These are phyloP conservation scores for Penicillium nordicum DNA, from an alignment of 2,329 filamentous ascomycete species.

Conservation along the genomic window DNA sequence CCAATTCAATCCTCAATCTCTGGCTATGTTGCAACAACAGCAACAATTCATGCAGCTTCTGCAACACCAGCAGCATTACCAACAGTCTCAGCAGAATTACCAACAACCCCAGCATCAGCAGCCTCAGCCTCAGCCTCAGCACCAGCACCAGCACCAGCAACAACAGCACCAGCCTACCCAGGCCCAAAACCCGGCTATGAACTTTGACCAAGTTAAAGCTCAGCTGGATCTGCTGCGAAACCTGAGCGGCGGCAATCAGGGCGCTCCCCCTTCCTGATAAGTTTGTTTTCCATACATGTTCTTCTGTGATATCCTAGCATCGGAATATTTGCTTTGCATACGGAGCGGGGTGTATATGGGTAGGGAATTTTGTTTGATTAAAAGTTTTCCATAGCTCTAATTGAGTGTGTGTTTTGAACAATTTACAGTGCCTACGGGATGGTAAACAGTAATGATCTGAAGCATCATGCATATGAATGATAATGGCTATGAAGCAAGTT, in stretches of 20 bases:
- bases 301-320: conserved; percentile 12
- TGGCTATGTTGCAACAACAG: conserved; percentile 47
- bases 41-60: conserved; percentile 31
- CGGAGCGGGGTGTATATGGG: conserved; percentile 17
- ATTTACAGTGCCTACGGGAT: background rate
- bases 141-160: conserved; percentile 19
- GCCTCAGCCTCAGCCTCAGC: background rate
- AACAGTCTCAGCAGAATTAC: conserved; percentile 27
- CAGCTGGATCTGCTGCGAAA: conserved; percentile 42
- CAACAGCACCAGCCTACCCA: conserved; percentile 22
- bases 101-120: conserved; percentile 11
- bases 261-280: conserved; percentile 27
- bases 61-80: conserved; percentile 15
- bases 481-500: conserved; percentile 2
- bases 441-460: background rate
- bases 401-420: background rate
- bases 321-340: conserved; percentile 27
- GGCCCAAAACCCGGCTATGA: conserved; percentile 29
- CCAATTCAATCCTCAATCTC: conserved; percentile 59
- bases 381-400: conserved; percentile 7
- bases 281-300: conserved; percentile 8
- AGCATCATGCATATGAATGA: conserved; percentile 2
- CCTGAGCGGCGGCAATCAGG: conserved; percentile 34
- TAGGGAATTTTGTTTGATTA: conserved; percentile 5
- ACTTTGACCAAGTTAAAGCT: conserved; percentile 43